A percentile compares a stretch with the other conserved stretches of the same genome.
Conservation (phyloP, 805 yeast genomes). For the Lachancea lanzarotensis region DNA sequence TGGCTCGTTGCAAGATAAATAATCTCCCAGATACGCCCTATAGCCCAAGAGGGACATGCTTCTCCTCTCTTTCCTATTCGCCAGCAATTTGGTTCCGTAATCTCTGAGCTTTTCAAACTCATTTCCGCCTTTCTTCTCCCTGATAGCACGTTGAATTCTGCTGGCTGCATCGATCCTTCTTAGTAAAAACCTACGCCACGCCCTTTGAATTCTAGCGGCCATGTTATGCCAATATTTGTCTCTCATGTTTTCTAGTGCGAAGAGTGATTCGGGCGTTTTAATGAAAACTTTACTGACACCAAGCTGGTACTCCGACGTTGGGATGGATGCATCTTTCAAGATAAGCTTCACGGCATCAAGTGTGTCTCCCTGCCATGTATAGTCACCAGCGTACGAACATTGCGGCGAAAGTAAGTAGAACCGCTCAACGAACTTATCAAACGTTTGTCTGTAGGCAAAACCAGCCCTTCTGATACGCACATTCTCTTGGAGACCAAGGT, state of each 20-base stretch:
- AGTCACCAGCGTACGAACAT: slow-evolving; percentile 89
- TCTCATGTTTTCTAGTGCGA: slow-evolving; percentile 92
- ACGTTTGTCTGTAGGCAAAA: slow-evolving; percentile 94
- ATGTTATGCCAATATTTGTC: slow-evolving; percentile 96
- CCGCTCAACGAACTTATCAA: slow-evolving; percentile 92
- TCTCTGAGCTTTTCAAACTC: slow-evolving; percentile 81
- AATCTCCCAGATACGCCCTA: slow-evolving; percentile 91
- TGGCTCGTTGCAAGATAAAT: slow-evolving; percentile 72
- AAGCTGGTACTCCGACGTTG: slow-evolving; percentile 75
- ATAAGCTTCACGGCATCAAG: slow-evolving; percentile 48
- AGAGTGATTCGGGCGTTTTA: slow-evolving; percentile 93
- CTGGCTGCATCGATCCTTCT: slow-evolving; percentile 83
- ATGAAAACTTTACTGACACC: slow-evolving; percentile 91
- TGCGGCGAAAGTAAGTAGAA: slow-evolving; percentile 80
- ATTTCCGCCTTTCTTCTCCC: slow-evolving; percentile 73
- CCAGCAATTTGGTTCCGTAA: slow-evolving; percentile 64
- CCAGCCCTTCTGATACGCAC: slow-evolving; percentile 98
- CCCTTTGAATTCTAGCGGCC: slow-evolving; percentile 97
- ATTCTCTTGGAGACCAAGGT: slow-evolving; percentile 92
- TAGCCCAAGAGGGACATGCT: slow-evolving; percentile 80
- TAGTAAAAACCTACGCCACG: slow-evolving; percentile 81
- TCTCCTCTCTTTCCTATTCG: slow-evolving; percentile 81
- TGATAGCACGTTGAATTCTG: slow-evolving; percentile 74
- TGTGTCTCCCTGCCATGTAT: slow-evolving; percentile 58
- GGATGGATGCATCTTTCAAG: slow-evolving; percentile 58